phyloP scores from a whole-genome alignment of 306 rosid species.

The Vigna angularis region DNA sequence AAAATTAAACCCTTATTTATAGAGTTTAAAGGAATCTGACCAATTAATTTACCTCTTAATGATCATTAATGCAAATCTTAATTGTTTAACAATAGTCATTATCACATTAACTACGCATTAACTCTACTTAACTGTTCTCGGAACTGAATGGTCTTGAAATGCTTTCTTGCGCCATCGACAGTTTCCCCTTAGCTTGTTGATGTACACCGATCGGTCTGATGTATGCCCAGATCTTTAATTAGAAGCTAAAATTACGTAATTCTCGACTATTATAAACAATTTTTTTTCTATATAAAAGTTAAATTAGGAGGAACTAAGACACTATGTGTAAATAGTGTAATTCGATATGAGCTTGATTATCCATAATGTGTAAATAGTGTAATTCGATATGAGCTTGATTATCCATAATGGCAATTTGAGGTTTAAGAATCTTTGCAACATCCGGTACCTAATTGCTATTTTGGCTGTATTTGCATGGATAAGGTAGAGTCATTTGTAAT shows the following conservation, averaged over 20 bases:
- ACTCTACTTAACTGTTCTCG: too few relatives aligned
- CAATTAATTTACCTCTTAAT: too few relatives aligned
- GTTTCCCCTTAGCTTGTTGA: too few relatives aligned
- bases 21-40: too few relatives aligned
- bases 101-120: too few relatives aligned
- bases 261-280: background rate
- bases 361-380: background rate
- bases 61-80: too few relatives aligned
- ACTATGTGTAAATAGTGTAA: background rate
- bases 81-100: too few relatives aligned
- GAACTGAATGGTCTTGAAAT: too few relatives aligned
- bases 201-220: too few relatives aligned
- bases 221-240: background rate
- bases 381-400: background rate
- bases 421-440: background rate
- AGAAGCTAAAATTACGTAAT: background rate
- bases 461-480: background rate
- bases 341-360: too few relatives aligned
- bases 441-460: background rate
- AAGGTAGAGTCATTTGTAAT: background rate
- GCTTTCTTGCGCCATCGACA: too few relatives aligned
- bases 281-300: background rate
- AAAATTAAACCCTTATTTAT: too few relatives aligned
- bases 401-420: background rate
- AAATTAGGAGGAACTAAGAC: background rate